Percentiles rank a stretch among this genome's conserved stretches.
These are phyloP conservation scores for Moniliophthora roreri DNA, from an alignment of 1,284 basidiomycete species.

Conservation along the genomic window DNA sequence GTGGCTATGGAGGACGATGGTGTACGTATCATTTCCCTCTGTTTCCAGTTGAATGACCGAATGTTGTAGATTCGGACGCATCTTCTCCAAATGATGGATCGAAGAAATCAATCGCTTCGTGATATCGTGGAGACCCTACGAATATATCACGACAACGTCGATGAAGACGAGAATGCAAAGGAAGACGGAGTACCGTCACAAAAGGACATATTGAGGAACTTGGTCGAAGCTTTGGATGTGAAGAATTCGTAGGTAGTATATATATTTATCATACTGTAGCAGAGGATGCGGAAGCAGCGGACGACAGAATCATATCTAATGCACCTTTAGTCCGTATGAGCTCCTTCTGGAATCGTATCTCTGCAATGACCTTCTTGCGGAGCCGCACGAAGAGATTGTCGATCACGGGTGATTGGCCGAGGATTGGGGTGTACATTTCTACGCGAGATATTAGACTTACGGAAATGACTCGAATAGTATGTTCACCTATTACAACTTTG, in stretches of 20 bases:
- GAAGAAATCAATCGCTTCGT: conserved; percentile 65
- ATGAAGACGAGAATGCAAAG: conserved; percentile 41
- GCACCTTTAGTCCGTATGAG: conserved; percentile 84
- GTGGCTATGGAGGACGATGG: conserved; percentile 98
- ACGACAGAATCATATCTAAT: conserved; percentile 89
- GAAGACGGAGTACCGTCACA: conserved; percentile 45
- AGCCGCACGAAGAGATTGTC: conserved; percentile 86
- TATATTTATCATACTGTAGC: conserved; percentile 2
- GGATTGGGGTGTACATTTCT: conserved; percentile 91
- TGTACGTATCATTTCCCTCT: conserved; percentile 45
- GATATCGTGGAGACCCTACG: conserved; percentile 67
- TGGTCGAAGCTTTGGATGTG: conserved; percentile 63
- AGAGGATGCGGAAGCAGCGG: conserved; percentile 41
- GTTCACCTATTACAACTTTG: conserved; percentile 80
- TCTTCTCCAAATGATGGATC: conserved; percentile 68
- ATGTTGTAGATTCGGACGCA: conserved; percentile 69
- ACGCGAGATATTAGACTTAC: conserved; percentile 14
- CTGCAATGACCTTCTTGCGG: conserved; percentile 80
- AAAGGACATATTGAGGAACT: conserved; percentile 65
- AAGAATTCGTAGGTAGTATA: neutral
- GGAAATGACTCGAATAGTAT: neutral
- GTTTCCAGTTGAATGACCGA: conserved; percentile 14
- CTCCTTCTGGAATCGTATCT: conserved; percentile 91
- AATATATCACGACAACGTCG: conserved; percentile 73
- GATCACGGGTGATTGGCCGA: conserved; percentile 93